Evolutionary conservation across 2,329 filamentous ascomycete species (phyloP), one percentile per base, ranked within the genome.

Genomic region (Sarocladium brachiariae): DNA sequence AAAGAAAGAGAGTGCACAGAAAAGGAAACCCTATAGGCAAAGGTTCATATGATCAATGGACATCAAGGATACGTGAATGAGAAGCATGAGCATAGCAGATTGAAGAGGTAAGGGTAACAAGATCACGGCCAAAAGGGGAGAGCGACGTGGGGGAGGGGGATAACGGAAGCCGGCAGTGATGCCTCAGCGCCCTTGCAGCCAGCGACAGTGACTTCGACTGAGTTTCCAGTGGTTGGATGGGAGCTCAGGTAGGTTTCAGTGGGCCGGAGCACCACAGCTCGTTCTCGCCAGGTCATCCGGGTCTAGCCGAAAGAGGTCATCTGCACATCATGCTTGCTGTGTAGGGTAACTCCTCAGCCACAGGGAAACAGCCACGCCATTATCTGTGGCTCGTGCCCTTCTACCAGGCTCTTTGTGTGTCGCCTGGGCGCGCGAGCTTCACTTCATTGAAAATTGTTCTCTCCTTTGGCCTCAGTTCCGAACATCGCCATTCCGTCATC

Each of bases 391-490:
- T 49, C 13, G 31, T 37, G 45, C 45, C 18, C 33, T 35, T 24
- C 19, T 25, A 19, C 31, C 46, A 7, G 19, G 9, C 8, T 23
- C 9, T 27, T 19, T 23, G 4, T 31, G 21, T 16, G 41, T 27
- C 25, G 7, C 21, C 13, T 8, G 4, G 21, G 21, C 18, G 27
- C 16, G 24, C 30, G 46, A 49, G 46, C 46, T 49, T 49, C 46
- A 31, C 18, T 25, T 35, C 9, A 25, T 21, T 49, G 46, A 49
- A 49, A 49, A 49, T 49, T 49, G 46, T 49, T 49, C 46, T 49
- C 31, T 37, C 31, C 16, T 11, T 18, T 19, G 11, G 30, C 6
- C 46, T 13, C 24, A 16, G 9, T 33, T 31, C 18, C 33, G 30
- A 35, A 37, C 31, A 49, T 25, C 33, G 27, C 33, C 30, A 25